Evolutionary conservation across 768 basidiomycete genomes (phyloP).

Genomic region (Coprinellus aureogranulatus): DNA sequence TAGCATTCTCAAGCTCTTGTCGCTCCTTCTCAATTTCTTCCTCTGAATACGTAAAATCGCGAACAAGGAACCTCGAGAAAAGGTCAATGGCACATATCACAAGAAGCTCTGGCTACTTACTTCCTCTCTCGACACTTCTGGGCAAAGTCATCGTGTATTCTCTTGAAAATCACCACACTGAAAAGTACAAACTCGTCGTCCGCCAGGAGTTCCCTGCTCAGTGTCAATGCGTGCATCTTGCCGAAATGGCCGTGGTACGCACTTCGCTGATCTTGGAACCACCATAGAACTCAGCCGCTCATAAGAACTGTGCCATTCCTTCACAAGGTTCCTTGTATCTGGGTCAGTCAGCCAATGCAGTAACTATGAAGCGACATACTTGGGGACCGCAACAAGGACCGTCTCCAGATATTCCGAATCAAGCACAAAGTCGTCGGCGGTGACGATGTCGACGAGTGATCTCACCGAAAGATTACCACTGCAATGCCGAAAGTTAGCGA

Average conservation of each 20-base stretch:
- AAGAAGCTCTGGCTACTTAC: constrained; percentile 39
- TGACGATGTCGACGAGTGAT: constrained; percentile 81
- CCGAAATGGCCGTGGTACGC: constrained; percentile 61
- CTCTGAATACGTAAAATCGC: constrained; percentile 92
- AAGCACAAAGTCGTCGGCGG: constrained; percentile 74
- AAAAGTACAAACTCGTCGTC: constrained; percentile 91
- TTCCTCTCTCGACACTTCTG: constrained; percentile 96
- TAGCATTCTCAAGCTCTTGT: constrained; percentile 76
- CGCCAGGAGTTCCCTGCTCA: constrained; percentile 20
- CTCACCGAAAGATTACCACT: constrained; percentile 95
- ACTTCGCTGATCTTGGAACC: constrained; percentile 90
- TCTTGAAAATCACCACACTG: constrained; percentile 83
- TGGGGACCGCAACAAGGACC: constrained; percentile 88
- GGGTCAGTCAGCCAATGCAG: constrained; percentile 22
- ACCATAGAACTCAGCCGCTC: constrained; percentile 88
- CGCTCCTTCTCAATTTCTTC: constrained; percentile 76
- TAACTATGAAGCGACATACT: constrained; percentile 46
- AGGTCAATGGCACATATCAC: constrained; percentile 6
- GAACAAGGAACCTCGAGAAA: constrained; percentile 72
- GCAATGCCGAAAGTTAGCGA: constrained; percentile 4
- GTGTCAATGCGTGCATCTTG: constrained; percentile 19
- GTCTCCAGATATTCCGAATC: constrained; percentile 96
- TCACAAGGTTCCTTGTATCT: constrained; percentile 60
- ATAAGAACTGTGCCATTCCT: constrained; percentile 88
- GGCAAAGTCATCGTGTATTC: constrained; percentile 86